Base-by-base conservation (phyloP, 1,139 yeast genomes). In the Kazachstania sp. region DNA sequence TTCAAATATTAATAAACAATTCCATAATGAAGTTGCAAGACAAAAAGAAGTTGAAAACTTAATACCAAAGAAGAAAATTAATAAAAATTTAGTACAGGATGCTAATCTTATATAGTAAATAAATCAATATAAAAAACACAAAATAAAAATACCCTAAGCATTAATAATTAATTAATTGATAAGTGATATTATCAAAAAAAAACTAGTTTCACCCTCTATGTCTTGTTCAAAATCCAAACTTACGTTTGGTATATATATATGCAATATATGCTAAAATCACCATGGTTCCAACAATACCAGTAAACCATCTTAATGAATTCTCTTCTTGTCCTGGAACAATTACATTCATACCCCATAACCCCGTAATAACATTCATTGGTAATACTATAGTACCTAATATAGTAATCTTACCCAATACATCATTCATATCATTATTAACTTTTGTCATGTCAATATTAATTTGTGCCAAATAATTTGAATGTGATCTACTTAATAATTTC, bases 291-390 rank as follows among this genome's bases (percentile, higher is more conserved):
- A 71, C 58, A 30, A 76, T 75, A 23, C 72, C 60, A 59, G 79
- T 84, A 66, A 92, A 92, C 98, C 98, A 92, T 4, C 71, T 65
- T 55, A 90, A 70, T 1, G 86, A 83, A 13, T 77, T 81, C 43
- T 72, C 71, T 29, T 77, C 83, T 63, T 90, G 97, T 0, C 98
- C 98, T 0, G 98, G 98, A 35, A 92, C 97, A 11, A 86, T 57
- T 54, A 95, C 95, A 69, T 92, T 92, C 98, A 92, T 92, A 51
- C 98, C 98, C 97, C 97, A 92, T 46, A 92, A 71, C 29, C 98
- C 98, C 0, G 98, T 92, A 23, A 92, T 83, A 48, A 92, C 86
- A 63, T 92, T 92, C 75, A 92, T 78, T 3, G 98, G 98, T 51
- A 92, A 71, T 8, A 92, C 95, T 51, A 92, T 86, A 0, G 97